These are phyloP conservation scores for Cephaloascus fragrans DNA, from an alignment of 805 yeast species.

Conservation along the genomic window DNA sequence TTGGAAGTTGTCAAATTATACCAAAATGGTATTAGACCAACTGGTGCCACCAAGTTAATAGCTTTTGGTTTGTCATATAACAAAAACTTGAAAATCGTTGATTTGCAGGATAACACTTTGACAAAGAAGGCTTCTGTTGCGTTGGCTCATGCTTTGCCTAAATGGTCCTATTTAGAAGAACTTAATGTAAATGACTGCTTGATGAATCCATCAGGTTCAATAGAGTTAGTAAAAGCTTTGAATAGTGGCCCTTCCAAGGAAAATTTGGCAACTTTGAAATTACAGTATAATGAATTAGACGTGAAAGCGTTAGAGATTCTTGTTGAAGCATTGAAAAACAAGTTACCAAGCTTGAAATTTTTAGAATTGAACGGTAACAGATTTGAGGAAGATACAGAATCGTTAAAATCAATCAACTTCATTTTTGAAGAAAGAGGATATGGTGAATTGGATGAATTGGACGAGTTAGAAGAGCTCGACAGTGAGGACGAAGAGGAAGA, in stretches of 20 bases:
- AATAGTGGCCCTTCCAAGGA: slow-evolving; percentile 18
- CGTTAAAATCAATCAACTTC: slow-evolving; percentile 48
- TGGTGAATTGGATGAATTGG: slow-evolving; percentile 87
- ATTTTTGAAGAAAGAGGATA: slow-evolving; percentile 62
- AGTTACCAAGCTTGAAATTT: slow-evolving; percentile 48
- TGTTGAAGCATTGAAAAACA: slow-evolving; percentile 38
- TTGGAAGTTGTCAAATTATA: slow-evolving; percentile 70
- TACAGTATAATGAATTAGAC: slow-evolving; percentile 86
- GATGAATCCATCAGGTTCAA: slow-evolving; percentile 70
- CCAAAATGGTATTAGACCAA: slow-evolving; percentile 96
- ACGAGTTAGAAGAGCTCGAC: slow-evolving; percentile 82
- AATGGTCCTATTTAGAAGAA: slow-evolving; percentile 66
- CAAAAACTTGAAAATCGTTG: slow-evolving; percentile 54
- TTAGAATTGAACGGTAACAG: slow-evolving; percentile 91
- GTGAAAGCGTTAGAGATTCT: slow-evolving; percentile 53
- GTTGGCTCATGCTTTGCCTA: slow-evolving; percentile 47
- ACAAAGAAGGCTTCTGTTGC: slow-evolving; percentile 59
- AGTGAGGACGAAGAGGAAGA: slow-evolving; percentile 63
- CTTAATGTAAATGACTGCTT: slow-evolving; percentile 85
- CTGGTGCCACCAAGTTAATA: slow-evolving; percentile 72
- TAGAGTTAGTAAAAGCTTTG: slow-evolving; percentile 40
- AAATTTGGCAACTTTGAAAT: slow-evolving; percentile 47
- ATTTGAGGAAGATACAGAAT: slow-evolving; percentile 79
- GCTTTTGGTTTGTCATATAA: slow-evolving; percentile 61
- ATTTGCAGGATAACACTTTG: slow-evolving; percentile 92